A percentile compares a stretch with the other conserved stretches of the same genome.
These are phyloP conservation scores for Fusarium pilosicola DNA, from an alignment of 2,329 filamentous ascomycete genomes.

Conservation along the genomic window DNA sequence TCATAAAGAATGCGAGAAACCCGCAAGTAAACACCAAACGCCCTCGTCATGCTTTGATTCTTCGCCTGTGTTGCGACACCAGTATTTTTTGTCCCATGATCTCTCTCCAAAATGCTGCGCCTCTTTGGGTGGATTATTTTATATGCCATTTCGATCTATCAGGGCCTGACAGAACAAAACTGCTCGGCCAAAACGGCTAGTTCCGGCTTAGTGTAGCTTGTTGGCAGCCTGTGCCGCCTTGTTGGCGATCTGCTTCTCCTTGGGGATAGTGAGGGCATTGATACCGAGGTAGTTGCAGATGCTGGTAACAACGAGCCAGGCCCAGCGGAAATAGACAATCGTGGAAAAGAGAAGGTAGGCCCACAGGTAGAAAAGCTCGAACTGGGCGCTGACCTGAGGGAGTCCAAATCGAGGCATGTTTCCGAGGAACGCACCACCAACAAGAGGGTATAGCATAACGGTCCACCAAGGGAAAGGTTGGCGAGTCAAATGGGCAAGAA, in stretches of 20 bases:
- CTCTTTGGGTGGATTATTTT: conserved; percentile 31
- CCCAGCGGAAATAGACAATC: conserved; percentile 93
- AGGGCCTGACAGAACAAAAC: background rate
- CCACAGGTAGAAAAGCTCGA: conserved; percentile 85
- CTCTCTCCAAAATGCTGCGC: conserved; percentile 21
- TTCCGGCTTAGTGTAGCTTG: conserved; percentile 46
- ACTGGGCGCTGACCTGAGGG: conserved; percentile 68
- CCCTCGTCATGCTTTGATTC: conserved; percentile 41
- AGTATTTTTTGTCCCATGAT: conserved; percentile 15
- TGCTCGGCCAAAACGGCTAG: background rate
- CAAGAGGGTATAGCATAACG: conserved; percentile 84
- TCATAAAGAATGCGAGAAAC: conserved; percentile 40
- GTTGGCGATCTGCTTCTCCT: conserved; percentile 68
- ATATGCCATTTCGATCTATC: conserved; percentile 6
- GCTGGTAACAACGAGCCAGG: conserved; percentile 85
- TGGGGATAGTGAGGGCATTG: conserved; percentile 88
- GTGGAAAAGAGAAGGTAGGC: conserved; percentile 84
- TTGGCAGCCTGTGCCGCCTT: conserved; percentile 54
- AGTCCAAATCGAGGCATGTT: conserved; percentile 85
- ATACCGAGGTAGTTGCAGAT: conserved; percentile 95
- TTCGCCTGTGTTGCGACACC: conserved; percentile 30
- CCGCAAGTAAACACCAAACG: conserved; percentile 39
- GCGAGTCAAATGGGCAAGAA: conserved; percentile 90
- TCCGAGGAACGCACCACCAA: conserved; percentile 83
- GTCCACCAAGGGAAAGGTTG: conserved; percentile 99